These are phyloP conservation scores for Rhododendron vialii DNA, from an alignment of 148 eudicot genomes.

Conservation along the genomic window DNA sequence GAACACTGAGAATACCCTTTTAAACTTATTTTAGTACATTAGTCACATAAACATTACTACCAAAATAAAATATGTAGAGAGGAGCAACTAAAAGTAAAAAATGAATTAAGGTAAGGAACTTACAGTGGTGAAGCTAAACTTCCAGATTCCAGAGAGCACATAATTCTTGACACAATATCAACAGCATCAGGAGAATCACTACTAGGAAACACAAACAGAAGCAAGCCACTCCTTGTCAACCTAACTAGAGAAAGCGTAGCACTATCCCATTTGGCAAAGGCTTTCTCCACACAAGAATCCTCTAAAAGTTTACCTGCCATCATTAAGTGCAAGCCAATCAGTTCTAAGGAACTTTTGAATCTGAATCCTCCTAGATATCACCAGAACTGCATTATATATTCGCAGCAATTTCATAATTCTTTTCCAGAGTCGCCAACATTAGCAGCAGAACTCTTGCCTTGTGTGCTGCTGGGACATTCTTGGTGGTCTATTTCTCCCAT, in stretches of 20 bases:
- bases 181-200: conserved; percentile 40
- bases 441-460: conserved; percentile 19
- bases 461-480: conserved; percentile 15
- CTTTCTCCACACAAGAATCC: conserved; percentile 21
- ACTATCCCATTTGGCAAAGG: conserved; percentile 23
- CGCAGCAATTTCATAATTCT: not conserved
- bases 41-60: not conserved
- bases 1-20: not conserved
- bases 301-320: conserved; percentile 29
- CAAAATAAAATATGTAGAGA: not conserved
- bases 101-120: conserved; percentile 24
- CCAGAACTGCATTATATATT: not conserved
- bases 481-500: conserved; percentile 28
- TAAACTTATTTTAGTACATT: not conserved
- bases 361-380: not conserved
- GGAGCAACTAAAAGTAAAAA: not conserved
- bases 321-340: conserved; percentile 10
- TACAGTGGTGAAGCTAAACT: conserved; percentile 60
- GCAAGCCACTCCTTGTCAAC: conserved; percentile 71
- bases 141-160: conserved; percentile 51
- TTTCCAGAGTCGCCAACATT: conserved; percentile 1
- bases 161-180: conserved; percentile 38
- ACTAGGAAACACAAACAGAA: conserved; percentile 53
- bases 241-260: conserved; percentile 56
- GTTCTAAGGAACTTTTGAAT: not conserved